Conservation (phyloP, 2,329 filamentous ascomycete genomes). For the Cladophialophora immunda region DNA sequence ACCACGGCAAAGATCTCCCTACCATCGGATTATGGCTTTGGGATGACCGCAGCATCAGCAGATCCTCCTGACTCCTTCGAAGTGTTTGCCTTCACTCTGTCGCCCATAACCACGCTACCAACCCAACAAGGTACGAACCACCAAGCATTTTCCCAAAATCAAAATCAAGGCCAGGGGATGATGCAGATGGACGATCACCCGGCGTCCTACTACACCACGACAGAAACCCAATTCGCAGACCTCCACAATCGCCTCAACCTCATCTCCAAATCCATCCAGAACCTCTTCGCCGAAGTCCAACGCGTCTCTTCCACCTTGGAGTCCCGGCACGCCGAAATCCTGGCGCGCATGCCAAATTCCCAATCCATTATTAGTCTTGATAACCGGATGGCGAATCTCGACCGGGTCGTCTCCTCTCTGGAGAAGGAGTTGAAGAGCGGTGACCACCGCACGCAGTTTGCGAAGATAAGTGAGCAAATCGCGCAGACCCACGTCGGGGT, state of each 20-base stretch:
- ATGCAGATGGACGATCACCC: constrained; percentile 53
- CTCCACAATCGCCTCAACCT: constrained; percentile 80
- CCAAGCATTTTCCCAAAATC: constrained; percentile 45
- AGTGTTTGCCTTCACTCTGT: constrained; percentile 84
- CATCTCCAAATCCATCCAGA: constrained; percentile 67
- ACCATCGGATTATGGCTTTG: constrained; percentile 82
- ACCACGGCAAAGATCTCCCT: constrained; percentile 67
- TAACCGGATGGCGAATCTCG: constrained; percentile 61
- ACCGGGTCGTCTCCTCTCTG: constrained; percentile 59
- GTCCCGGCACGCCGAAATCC: constrained; percentile 62
- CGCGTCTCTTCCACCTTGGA: constrained; percentile 61
- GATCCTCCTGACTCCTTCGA: constrained; percentile 96
- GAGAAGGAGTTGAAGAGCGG: constrained; percentile 57
- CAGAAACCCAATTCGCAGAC: constrained; percentile 76
- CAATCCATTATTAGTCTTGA: constrained; percentile 53
- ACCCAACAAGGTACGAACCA: constrained; percentile 45
- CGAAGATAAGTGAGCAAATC: constrained; percentile 62
- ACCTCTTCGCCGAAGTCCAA: constrained; percentile 63
- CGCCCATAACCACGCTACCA: constrained; percentile 44
- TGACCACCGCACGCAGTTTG: constrained; percentile 65
- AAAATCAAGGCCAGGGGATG: constrained; percentile 43
- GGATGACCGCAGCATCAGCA: constrained; percentile 85
- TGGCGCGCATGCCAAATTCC: constrained; percentile 48
- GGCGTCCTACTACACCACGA: constrained; percentile 54
- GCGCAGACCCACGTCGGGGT: constrained; percentile 63